Conservation (phyloP, 345 rosid species). For the Theobroma cacao region DNA sequence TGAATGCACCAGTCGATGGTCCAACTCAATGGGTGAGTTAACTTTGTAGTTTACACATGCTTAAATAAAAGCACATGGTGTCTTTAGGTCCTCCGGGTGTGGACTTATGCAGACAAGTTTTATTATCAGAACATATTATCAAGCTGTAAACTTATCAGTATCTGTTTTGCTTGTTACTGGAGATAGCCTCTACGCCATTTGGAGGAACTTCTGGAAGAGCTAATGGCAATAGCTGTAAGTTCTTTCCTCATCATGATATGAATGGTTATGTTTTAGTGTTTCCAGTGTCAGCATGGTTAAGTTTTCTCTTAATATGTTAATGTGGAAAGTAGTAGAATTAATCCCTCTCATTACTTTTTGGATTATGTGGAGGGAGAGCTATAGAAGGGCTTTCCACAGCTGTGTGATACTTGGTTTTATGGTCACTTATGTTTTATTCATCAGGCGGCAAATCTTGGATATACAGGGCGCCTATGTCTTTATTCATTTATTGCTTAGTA, state of each 20-base stretch:
- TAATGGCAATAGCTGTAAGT: constrained; percentile 89
- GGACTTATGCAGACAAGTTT: neutral
- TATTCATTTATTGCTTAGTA: neutral
- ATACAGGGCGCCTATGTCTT: neutral
- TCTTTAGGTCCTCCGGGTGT: neutral
- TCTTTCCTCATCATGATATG: constrained; percentile 5
- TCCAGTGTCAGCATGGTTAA: too few relatives aligned
- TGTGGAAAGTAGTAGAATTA: neutral
- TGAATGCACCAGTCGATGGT: constrained; percentile 94
- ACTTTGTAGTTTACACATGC: neutral
- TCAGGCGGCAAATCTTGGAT: neutral
- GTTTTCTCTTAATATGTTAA: too few relatives aligned
- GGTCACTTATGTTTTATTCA: neutral
- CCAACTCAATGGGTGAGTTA: constrained; percentile 98
- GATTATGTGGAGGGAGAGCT: neutral
- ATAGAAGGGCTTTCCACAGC: neutral
- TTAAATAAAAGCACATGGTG: neutral
- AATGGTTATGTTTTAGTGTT: neutral
- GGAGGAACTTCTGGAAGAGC: constrained; percentile 91
- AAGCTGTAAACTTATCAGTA: neutral
- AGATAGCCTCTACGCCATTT: constrained; percentile 79
- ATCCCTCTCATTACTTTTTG: neutral
- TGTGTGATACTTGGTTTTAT: neutral
- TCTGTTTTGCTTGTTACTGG: constrained; percentile 12
- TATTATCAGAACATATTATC: neutral